Base-by-base conservation (phyloP, 2,329 filamentous ascomycete species). In the Aspergillus sp. region DNA sequence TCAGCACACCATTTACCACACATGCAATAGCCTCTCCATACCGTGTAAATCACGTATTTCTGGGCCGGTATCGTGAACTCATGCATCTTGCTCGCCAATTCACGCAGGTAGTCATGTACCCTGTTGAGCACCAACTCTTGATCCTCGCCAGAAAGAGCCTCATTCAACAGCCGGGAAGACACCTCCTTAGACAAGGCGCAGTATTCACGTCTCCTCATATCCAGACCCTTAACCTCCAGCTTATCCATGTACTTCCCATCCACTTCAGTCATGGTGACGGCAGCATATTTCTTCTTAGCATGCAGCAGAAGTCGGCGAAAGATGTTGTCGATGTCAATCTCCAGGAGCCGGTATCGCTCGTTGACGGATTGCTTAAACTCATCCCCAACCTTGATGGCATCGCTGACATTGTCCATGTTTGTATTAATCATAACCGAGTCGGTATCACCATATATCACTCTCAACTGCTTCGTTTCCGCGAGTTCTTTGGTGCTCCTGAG, bases 351-450 rank as follows among this genome's bases (percentile, higher is more conserved):
- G 61, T 98, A 98, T 41, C 82, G 79, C 48, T 94, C 85, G 54
- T 98, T 98, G 63, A 98, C 91, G 15, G 85, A 77, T 49, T 78
- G 81, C 65, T 95, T 96, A 71, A 98, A 96, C 42, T 96, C 86
- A 27, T 86, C 80, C 36, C 91, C 93, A 32, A 98, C 82, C 53
- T 83, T 88, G 48, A 95, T 67, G 2, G 91, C 91, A 50, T 93
- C 86, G 19, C 83, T 78, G 17, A 96, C 82, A 45, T 83, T 93
- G 61, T 95, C 85, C 34, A 91, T 86, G 53, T 96, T 96, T 42
- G 91, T 93, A 54, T 98, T 98, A 68, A 98, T 96, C 91, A 98
- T 98, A 63, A 98, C 91, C 6, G 91, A 98, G 62, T 98, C 91
- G 8, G 91, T 98, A 63, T 98, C 91, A 66, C 91, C 91, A 50